Percentiles rank a stretch among this genome's conserved stretches.
Conservation (phyloP, 768 basidiomycete genomes). For the Leccinum disarticulatum region DNA sequence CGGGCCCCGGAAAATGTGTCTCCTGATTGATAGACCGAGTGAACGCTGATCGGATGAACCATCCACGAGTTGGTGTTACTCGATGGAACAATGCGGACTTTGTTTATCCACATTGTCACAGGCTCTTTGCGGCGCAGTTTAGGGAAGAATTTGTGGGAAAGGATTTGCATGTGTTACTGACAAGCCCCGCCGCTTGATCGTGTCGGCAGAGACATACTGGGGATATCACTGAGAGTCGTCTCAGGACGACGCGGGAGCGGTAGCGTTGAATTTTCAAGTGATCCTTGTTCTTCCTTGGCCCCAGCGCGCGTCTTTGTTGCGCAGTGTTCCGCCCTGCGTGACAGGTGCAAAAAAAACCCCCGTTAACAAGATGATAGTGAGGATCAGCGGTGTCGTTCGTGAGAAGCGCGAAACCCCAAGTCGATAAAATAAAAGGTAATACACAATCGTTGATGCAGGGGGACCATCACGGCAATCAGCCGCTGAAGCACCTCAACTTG, state of each 20-base stretch:
- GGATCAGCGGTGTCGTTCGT: background rate
- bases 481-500: background rate
- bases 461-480: background rate
- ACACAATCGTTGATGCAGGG: too few species aligned
- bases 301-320: background rate
- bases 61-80: background rate
- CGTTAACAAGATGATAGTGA: too few species aligned
- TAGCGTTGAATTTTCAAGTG: background rate
- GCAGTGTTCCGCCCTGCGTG: background rate
- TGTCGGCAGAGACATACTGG: background rate
- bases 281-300: background rate
- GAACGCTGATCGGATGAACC: background rate
- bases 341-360: background rate
- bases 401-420: background rate
- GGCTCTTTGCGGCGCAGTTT: background rate
- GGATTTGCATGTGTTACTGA: background rate
- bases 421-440: too few species aligned
- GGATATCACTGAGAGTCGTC: background rate
- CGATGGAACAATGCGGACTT: background rate
- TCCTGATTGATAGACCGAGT: background rate
- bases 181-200: background rate
- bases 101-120: background rate
- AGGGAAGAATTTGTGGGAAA: background rate
- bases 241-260: background rate
- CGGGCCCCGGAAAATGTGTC: background rate